Conservation (phyloP, 2,329 filamentous ascomycete species). For the Oidium heveae region DNA sequence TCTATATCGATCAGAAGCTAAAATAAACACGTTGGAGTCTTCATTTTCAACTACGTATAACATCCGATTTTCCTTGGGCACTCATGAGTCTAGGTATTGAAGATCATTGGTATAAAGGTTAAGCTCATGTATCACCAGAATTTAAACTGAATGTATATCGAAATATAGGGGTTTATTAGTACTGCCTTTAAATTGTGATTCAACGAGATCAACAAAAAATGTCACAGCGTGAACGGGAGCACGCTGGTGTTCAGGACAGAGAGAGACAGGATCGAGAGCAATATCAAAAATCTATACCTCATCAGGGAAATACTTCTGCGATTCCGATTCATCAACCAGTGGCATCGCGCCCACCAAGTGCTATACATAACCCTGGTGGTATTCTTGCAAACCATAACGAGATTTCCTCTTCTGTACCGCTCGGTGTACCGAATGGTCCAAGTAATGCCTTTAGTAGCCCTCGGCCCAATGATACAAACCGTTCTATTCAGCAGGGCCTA, state of each 20-base stretch:
- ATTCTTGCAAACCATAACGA: conserved; percentile 51
- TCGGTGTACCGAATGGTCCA: conserved; percentile 14
- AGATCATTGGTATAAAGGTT: too few relatives aligned
- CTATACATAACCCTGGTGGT: conserved; percentile 80
- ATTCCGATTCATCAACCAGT: conserved; percentile 89
- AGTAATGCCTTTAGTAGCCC: conserved; percentile 25
- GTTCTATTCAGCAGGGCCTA: conserved; percentile 27
- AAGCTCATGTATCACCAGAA: too few relatives aligned
- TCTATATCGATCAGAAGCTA: too few relatives aligned
- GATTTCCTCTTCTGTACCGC: conserved; percentile 25
- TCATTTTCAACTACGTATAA: too few relatives aligned
- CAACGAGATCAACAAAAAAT: conserved; percentile 31
- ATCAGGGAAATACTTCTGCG: conserved; percentile 69
- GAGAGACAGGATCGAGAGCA: conserved; percentile 37
- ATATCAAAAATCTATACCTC: conserved; percentile 39
- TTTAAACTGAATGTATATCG: too few relatives aligned
- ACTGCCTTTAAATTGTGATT: conserved; percentile 25
- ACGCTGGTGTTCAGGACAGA: conserved; percentile 22
- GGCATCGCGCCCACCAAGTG: conserved; percentile 51
- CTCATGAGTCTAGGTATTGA: too few relatives aligned
- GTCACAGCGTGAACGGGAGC: conserved; percentile 21
- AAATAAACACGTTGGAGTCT: too few relatives aligned
- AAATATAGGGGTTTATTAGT: conserved; percentile 15
- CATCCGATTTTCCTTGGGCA: too few relatives aligned
- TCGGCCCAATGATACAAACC: conserved; percentile 25